Evolutionary conservation across 2,329 filamentous ascomycete genomes (phyloP).

Genomic region (Mycosphaerella sp.): DNA sequence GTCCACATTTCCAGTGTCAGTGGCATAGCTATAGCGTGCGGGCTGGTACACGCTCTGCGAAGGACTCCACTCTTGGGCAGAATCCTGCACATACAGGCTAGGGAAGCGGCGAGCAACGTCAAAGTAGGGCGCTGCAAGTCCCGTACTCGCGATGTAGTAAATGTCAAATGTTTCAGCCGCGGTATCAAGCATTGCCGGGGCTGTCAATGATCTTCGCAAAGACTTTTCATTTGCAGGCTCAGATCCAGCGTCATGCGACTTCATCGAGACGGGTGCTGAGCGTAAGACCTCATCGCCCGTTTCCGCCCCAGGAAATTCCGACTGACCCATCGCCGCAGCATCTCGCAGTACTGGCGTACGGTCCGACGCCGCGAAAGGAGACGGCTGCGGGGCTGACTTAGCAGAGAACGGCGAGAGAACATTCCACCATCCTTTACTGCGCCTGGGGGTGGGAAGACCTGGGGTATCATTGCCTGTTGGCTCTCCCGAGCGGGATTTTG

Average conservation of each 20-base stretch:
- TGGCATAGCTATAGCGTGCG: neutral
- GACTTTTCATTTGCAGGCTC: neutral
- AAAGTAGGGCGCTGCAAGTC: constrained; percentile 32
- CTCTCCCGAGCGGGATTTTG: neutral
- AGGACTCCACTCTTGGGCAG: constrained; percentile 21
- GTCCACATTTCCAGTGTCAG: no score
- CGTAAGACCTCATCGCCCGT: constrained; percentile 20
- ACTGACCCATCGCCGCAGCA: constrained; percentile 23
- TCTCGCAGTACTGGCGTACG: constrained; percentile 22
- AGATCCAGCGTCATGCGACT: neutral
- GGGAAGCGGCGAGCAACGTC: constrained; percentile 22
- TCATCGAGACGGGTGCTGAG: constrained; percentile 19
- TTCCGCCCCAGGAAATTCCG: constrained; percentile 14
- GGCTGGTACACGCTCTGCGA: constrained; percentile 23
- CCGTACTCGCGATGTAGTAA: constrained; percentile 30
- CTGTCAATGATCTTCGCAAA: constrained; percentile 26
- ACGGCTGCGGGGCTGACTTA: constrained; percentile 19
- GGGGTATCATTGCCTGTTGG: constrained; percentile 2
- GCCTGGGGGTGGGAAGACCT: constrained; percentile 47
- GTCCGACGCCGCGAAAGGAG: constrained; percentile 16
- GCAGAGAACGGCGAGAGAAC: constrained; percentile 62
- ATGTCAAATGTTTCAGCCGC: constrained; percentile 25
- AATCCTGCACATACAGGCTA: constrained; percentile 10
- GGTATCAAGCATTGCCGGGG: constrained; percentile 24
- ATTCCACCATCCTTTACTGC: constrained; percentile 70